phyloP scores from a whole-genome alignment of 2,329 filamentous ascomycete genomes.

The Didymella exigua region DNA sequence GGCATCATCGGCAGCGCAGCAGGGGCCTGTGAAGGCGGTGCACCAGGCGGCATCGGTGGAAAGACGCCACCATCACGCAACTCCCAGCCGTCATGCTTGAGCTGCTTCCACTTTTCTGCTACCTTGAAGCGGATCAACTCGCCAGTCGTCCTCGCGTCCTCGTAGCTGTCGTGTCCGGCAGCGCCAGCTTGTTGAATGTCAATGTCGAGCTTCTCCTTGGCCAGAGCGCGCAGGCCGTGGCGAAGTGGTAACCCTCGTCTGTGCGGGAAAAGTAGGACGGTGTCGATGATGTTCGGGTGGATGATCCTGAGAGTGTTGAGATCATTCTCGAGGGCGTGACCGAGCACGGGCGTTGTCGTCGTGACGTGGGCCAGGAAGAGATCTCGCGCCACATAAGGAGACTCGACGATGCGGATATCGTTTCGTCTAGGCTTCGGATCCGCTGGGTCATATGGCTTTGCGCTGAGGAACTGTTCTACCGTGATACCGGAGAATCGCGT shows the following conservation, averaged over 20 bases:
- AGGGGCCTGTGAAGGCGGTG: constrained; percentile 22
- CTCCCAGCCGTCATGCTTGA: constrained; percentile 72
- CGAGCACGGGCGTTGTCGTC: constrained; percentile 81
- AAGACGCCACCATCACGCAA: constrained; percentile 37
- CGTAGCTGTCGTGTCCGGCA: constrained; percentile 84
- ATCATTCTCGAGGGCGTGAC: constrained; percentile 95
- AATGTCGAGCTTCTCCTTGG: constrained; percentile 70
- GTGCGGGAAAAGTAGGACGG: constrained; percentile 82
- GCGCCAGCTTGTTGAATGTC: constrained; percentile 77
- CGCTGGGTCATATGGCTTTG: constrained; percentile 49
- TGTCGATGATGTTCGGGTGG: constrained; percentile 85
- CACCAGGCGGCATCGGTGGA: constrained; percentile 36
- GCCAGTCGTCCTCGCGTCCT: constrained; percentile 88
- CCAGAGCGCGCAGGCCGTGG: constrained; percentile 76
- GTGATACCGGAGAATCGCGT: constrained; percentile 89
- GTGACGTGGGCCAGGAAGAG: constrained; percentile 78
- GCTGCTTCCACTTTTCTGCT: constrained; percentile 69
- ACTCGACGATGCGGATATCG: constrained; percentile 72
- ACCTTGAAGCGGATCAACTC: constrained; percentile 79
- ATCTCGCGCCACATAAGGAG: constrained; percentile 73
- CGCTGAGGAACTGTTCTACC: constrained; percentile 74
- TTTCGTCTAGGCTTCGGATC: constrained; percentile 32
- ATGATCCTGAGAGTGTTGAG: constrained; percentile 84
- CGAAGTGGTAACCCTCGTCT: constrained; percentile 76
- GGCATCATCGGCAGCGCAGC: constrained; percentile 26